Conservation (phyloP, 2,329 filamentous ascomycete species). For the Knoxdaviesia proteae region DNA sequence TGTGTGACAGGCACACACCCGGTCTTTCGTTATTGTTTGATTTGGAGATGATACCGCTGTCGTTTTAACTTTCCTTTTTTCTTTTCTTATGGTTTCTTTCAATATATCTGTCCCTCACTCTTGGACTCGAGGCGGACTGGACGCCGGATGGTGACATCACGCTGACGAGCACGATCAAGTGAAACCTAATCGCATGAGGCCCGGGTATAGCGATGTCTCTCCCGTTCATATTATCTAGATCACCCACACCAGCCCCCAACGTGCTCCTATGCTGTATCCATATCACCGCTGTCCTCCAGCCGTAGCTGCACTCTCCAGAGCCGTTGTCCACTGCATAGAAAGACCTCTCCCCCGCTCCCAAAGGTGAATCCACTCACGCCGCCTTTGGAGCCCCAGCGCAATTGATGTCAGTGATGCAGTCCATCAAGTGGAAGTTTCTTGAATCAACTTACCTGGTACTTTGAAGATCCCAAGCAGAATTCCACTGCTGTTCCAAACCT, state of each 20-base stretch:
- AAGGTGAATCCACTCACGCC: slow-evolving; percentile 4
- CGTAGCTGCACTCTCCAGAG: slow-evolving; percentile 3
- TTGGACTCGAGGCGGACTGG: too few species aligned
- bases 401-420: neutral
- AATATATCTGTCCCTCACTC: too few species aligned
- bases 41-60: too few species aligned
- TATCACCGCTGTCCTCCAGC: neutral
- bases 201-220: neutral
- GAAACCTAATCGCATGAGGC: too few species aligned
- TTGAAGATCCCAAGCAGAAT: slow-evolving; percentile 23
- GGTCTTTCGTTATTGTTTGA: too few species aligned
- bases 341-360: slow-evolving; percentile 2
- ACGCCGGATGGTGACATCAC: too few species aligned
- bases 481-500: slow-evolving; percentile 24
- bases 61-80: too few species aligned
- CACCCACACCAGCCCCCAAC: neutral
- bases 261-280: too few species aligned
- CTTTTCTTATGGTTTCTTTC: too few species aligned
- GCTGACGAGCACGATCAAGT: too few species aligned
- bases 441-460: slow-evolving; percentile 13
- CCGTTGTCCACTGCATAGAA: slow-evolving; percentile 2
- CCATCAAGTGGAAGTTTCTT: neutral
- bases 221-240: neutral
- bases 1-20: too few species aligned
- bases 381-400: neutral